Conservation (phyloP, 257 asterid species). For the Rhazya stricta region DNA sequence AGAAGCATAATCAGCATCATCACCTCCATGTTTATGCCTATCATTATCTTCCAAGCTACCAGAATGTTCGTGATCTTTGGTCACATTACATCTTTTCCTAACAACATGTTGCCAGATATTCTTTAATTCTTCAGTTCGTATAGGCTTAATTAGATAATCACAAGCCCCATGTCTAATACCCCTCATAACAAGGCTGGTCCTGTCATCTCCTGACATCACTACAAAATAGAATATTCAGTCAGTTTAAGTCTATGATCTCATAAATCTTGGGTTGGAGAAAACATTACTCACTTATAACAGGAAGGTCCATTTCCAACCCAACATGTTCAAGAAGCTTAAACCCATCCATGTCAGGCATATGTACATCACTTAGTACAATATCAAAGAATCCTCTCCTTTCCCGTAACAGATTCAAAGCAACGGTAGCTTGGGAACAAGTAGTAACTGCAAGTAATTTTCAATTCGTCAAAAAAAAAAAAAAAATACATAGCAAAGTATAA, state of each 20-base stretch:
- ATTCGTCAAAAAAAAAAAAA: constrained; percentile 1
- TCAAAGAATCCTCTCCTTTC: constrained; percentile 75
- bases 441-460: constrained; percentile 56
- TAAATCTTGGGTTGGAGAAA: constrained; percentile 9
- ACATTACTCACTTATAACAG: constrained; percentile 76
- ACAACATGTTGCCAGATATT: constrained; percentile 97
- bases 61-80: constrained; percentile 55
- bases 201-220: constrained; percentile 93
- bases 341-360: constrained; percentile 99
- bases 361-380: constrained; percentile 82
- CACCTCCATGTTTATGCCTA: constrained; percentile 32
- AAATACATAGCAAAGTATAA: background rate
- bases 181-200: constrained; percentile 69
- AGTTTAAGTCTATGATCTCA: background rate
- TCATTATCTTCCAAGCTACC: constrained; percentile 55
- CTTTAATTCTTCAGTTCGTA: constrained; percentile 71
- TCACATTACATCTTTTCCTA: constrained; percentile 55
- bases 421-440: constrained; percentile 61
- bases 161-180: constrained; percentile 94
- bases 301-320: constrained; percentile 95
- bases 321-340: constrained; percentile 85
- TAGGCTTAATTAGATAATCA: constrained; percentile 83
- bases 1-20: constrained; percentile 66
- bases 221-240: constrained; percentile 19
- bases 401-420: constrained; percentile 63